Conservation (phyloP, 345 rosid genomes). For the Draba incana region DNA sequence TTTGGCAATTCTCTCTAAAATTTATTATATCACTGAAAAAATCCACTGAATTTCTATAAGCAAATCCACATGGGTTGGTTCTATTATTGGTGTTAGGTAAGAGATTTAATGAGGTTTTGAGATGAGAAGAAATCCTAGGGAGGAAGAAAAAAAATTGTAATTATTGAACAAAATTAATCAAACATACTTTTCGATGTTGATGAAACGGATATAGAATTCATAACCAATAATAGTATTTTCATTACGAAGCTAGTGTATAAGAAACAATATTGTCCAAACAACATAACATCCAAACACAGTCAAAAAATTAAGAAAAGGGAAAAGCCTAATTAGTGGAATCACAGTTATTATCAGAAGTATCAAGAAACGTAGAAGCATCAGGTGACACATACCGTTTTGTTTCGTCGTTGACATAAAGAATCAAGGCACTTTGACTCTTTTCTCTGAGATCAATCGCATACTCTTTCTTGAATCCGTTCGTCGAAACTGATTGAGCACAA, state of each 20-base stretch:
- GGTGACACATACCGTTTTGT: slow-evolving; percentile 25
- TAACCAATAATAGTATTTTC: background rate
- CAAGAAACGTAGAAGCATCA: slow-evolving; percentile 10
- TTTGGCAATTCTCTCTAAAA: too few species aligned
- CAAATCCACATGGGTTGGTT: slow-evolving; percentile 20
- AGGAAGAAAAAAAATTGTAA: too few species aligned
- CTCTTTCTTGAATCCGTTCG: slow-evolving; percentile 20
- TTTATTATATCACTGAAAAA: background rate
- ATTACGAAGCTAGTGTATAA: background rate
- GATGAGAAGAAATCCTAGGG: too few species aligned
- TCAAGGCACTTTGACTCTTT: slow-evolving; percentile 27
- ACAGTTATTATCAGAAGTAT: background rate
- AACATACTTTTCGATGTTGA: too few species aligned
- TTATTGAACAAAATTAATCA: too few species aligned
- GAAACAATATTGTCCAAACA: background rate
- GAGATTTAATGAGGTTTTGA: background rate
- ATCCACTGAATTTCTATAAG: background rate
- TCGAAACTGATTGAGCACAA: slow-evolving; percentile 22
- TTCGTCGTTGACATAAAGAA: slow-evolving; percentile 29
- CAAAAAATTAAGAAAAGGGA: background rate
- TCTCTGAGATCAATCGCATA: background rate
- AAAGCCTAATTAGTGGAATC: slow-evolving; percentile 18
- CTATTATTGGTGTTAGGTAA: slow-evolving; percentile 17
- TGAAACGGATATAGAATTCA: background rate
- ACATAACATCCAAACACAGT: slow-evolving; percentile 4